Evolutionary conservation across 257 asterid species (phyloP), one percentile per base, ranked within the genome.

Genomic region (Echium plantagineum): DNA sequence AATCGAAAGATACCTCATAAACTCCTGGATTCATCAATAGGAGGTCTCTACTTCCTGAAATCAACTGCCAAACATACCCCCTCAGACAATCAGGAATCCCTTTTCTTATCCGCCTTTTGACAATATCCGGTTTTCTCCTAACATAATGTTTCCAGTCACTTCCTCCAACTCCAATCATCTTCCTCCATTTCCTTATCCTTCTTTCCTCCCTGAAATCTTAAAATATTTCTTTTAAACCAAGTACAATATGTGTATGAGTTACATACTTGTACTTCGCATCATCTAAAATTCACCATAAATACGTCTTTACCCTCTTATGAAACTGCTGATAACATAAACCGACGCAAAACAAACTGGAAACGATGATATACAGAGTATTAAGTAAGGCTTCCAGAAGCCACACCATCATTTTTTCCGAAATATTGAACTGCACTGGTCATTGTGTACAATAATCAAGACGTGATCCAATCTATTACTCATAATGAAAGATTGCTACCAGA

Each of bases 31-130:
- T 93, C 94, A 86, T 75, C 66, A 93, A 81, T 80, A 93, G 76
- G 79, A 93, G 98, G 78, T 93, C 97, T 55, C 98, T 94, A 70
- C 98, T 89, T 55, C 98, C 98, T 63, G 98, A 93, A 51, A 93
- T 81, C 63, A 93, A 76, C 75, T 93, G 98, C 98, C 98, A 93
- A 69, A 89, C 97, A 63, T 89, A 89, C 42, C 98, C 98, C 78
- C 98, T 80, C 38, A 93, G 82, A 75, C 98, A 93, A 83, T 93
- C 98, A 6, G 98, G 98, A 73, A 93, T 86, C 73, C 97, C 98
- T 81, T 89, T 93, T 67, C 98, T 82, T 71, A 93, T 86, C 79
- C 98, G 78, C 76, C 98, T 80, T 80, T 81, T 89, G 59, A 93
- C 97, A 67, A 86, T 94, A 66, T 93, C 94, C 63, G 91, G 96